These are phyloP conservation scores for Thelonectria rubi DNA, from an alignment of 2,329 filamentous ascomycete species.

Conservation along the genomic window DNA sequence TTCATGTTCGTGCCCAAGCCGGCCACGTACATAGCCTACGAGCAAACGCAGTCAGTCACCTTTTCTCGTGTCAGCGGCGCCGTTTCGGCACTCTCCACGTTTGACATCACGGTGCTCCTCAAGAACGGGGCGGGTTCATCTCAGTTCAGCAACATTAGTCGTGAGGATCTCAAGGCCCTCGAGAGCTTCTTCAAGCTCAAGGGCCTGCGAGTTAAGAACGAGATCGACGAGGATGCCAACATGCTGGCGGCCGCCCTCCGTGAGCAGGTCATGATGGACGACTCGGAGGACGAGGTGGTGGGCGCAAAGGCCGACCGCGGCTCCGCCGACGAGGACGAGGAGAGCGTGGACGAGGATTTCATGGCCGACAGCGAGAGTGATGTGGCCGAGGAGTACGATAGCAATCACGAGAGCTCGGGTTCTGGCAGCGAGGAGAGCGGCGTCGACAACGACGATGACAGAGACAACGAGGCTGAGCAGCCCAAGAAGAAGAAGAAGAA, in stretches of 20 bases:
- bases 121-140: conserved; percentile 88
- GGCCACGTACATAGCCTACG: conserved; percentile 95
- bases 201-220: conserved; percentile 95
- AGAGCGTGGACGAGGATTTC: conserved; percentile 97
- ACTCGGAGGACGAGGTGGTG: conserved; percentile 84
- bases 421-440: conserved; percentile 68
- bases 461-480: conserved; percentile 53
- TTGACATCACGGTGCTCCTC: conserved; percentile 93
- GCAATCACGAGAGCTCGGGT: conserved; percentile 85
- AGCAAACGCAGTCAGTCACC: conserved; percentile 89
- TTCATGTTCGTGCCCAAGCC: conserved; percentile 99
- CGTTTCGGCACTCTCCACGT: conserved; percentile 91
- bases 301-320: conserved; percentile 78
- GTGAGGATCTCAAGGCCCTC: conserved; percentile 95
- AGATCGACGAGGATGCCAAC: conserved; percentile 94
- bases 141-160: conserved; percentile 99
- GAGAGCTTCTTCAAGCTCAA: conserved; percentile 98
- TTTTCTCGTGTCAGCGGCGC: conserved; percentile 96
- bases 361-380: conserved; percentile 91
- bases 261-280: conserved; percentile 84
- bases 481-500: conserved; percentile 65
- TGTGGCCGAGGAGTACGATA: conserved; percentile 96
- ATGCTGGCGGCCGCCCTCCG: conserved; percentile 82
- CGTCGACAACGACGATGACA: conserved; percentile 58
- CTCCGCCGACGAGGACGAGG: conserved; percentile 94